A percentile compares a stretch with the other conserved stretches of the same genome.
phyloP scores from a whole-genome alignment of 129 eudicot genomes.

The Artemisia annua region DNA sequence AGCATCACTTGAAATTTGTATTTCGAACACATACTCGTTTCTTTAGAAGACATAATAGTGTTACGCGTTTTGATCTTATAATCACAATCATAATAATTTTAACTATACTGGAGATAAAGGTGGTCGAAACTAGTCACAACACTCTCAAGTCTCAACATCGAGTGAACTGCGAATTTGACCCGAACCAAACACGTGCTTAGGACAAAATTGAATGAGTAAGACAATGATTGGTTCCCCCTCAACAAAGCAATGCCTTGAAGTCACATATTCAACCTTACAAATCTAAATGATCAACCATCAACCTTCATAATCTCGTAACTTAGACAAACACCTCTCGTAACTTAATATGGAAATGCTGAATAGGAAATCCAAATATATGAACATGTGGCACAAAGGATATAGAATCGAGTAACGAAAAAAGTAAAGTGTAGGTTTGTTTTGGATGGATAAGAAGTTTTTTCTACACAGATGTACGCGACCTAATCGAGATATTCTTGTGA shows the following conservation, averaged over 20 bases:
- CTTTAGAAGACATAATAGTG: no score
- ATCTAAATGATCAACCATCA: background rate
- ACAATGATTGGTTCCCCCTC: background rate
- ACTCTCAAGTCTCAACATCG: background rate
- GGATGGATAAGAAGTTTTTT: no score
- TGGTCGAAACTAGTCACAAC: background rate
- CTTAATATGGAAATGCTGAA: background rate
- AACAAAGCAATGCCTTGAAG: background rate
- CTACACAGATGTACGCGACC: no score
- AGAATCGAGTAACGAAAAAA: no score
- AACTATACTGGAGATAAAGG: background rate
- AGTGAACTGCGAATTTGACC: background rate
- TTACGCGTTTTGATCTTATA: no score
- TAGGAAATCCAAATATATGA: background rate
- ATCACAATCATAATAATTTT: no score
- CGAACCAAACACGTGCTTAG: background rate
- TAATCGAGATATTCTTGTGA: no score
- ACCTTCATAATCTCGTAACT: background rate
- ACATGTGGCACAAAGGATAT: no score
- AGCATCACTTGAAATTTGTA: no score
- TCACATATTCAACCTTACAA: background rate
- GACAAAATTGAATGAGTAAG: background rate
- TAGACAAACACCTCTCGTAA: background rate
- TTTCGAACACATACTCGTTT: no score
- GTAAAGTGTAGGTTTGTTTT: no score